Conservation (phyloP, 805 yeast genomes). For the Ogataea nitratoaversa region DNA sequence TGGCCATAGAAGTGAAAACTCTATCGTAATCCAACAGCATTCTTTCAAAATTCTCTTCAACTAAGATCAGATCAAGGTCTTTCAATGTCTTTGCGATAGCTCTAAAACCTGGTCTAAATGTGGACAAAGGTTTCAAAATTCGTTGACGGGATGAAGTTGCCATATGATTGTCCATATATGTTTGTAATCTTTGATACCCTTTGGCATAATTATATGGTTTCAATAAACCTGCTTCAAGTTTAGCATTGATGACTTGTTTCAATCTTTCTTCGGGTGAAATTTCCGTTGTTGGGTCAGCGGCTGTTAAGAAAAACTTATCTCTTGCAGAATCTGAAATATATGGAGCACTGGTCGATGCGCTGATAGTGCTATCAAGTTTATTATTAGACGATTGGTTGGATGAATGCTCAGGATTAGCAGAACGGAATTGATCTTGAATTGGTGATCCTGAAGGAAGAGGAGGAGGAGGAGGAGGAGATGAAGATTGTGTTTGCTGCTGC, state of each 20-base stretch:
- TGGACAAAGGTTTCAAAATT: slow-evolving; percentile 77
- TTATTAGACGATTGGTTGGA: slow-evolving; percentile 1
- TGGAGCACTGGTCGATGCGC: slow-evolving; percentile 15
- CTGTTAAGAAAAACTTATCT: slow-evolving; percentile 90
- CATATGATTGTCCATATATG: slow-evolving; percentile 92
- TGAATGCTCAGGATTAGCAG: slow-evolving; percentile 1
- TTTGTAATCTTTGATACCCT: slow-evolving; percentile 86
- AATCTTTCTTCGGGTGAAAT: slow-evolving; percentile 90
- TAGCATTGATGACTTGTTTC: slow-evolving; percentile 91
- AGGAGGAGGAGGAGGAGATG: background rate
- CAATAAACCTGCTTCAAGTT: slow-evolving; percentile 85
- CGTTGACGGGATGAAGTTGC: slow-evolving; percentile 76
- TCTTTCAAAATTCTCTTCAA: slow-evolving; percentile 91
- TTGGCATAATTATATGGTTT: slow-evolving; percentile 92
- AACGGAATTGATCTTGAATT: slow-evolving; percentile 2
- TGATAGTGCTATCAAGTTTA: too few species aligned
- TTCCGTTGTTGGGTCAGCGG: slow-evolving; percentile 95
- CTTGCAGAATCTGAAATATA: slow-evolving; percentile 70
- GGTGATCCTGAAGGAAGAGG: background rate
- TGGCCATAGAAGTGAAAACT: slow-evolving; percentile 95
- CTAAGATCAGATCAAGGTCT: slow-evolving; percentile 86
- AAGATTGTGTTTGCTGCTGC: slow-evolving; percentile 7
- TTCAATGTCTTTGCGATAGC: slow-evolving; percentile 87
- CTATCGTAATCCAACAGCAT: slow-evolving; percentile 91
- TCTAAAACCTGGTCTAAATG: slow-evolving; percentile 87